Evolutionary conservation across 208 protist genomes (phyloP).

Genomic region (Acanthamoeba lenticulata): DNA sequence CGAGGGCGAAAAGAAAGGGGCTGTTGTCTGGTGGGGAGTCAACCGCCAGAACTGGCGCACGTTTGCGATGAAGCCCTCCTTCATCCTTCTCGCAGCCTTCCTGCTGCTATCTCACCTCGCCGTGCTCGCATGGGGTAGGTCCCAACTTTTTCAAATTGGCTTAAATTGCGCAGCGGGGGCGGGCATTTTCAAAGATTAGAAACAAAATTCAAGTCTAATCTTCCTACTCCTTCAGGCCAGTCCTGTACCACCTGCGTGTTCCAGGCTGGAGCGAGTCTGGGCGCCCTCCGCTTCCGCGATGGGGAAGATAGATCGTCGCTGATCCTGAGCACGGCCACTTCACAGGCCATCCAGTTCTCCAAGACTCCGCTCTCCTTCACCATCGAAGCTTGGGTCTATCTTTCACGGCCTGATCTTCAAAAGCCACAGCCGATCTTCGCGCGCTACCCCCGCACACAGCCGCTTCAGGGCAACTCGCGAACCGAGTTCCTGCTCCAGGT

Average conservation of each 20-base stretch:
- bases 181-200: not conserved
- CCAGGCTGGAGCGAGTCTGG: not conserved
- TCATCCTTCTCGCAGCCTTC: too few relatives aligned
- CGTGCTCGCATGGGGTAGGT: too few relatives aligned
- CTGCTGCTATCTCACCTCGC: too few relatives aligned
- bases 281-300: not conserved
- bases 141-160: not conserved
- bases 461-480: not conserved
- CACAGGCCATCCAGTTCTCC: not conserved
- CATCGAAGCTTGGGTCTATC: not conserved
- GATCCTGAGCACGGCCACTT: not conserved
- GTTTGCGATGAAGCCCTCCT: too few relatives aligned
- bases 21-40: too few relatives aligned
- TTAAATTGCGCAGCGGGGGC: not conserved
- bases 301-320: not conserved
- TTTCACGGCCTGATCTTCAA: not conserved
- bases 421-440: not conserved
- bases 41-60: too few relatives aligned
- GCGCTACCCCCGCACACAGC: not conserved
- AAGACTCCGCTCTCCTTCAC: not conserved
- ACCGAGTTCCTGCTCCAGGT: not conserved
- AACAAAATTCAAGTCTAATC: not conserved
- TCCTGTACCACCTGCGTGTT: not conserved
- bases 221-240: not conserved
- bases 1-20: too few relatives aligned